Conservation (phyloP, 192 early-diverging fungal species). For the Podila minutissima region DNA sequence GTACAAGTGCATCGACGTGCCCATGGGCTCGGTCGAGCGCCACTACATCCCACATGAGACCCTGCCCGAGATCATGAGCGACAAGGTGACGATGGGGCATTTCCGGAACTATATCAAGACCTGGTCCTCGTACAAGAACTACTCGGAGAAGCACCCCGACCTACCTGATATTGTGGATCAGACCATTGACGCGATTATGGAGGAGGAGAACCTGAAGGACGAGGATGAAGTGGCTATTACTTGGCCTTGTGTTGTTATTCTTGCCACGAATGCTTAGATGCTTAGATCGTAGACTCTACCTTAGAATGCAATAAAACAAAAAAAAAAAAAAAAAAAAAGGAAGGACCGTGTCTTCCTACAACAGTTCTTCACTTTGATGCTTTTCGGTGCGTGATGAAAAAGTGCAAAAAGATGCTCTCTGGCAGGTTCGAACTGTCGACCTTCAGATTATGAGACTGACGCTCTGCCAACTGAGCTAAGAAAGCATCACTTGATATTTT, state of each 20-base stretch:
- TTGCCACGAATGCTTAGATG: constrained; percentile 29
- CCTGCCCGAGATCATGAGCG: constrained; percentile 44
- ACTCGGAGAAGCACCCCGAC: constrained; percentile 46
- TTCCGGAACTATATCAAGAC: constrained; percentile 65
- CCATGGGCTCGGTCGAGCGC: constrained; percentile 52
- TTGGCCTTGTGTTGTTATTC: constrained; percentile 64
- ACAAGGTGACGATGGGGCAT: constrained; percentile 47
- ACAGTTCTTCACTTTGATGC: too few species aligned
- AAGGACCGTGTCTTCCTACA: not conserved
- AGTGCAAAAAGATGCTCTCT: constrained; percentile 32
- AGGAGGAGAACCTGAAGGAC: constrained; percentile 19
- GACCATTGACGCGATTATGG: constrained; percentile 43
- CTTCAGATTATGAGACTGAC: constrained; percentile 61
- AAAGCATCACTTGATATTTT: constrained; percentile 12
- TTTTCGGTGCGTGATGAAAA: not conserved
- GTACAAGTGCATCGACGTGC: constrained; percentile 55
- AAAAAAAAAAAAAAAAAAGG: not conserved
- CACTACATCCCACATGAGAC: constrained; percentile 34
- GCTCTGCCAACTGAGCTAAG: constrained; percentile 58
- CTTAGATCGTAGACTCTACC: not conserved
- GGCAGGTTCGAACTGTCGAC: constrained; percentile 56
- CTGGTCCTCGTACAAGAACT: constrained; percentile 67
- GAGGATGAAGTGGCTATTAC: constrained; percentile 49
- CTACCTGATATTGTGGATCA: constrained; percentile 57
- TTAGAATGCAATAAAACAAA: too few species aligned